Conservation (phyloP, 192 early-diverging fungal species). For the Backusella circina region DNA sequence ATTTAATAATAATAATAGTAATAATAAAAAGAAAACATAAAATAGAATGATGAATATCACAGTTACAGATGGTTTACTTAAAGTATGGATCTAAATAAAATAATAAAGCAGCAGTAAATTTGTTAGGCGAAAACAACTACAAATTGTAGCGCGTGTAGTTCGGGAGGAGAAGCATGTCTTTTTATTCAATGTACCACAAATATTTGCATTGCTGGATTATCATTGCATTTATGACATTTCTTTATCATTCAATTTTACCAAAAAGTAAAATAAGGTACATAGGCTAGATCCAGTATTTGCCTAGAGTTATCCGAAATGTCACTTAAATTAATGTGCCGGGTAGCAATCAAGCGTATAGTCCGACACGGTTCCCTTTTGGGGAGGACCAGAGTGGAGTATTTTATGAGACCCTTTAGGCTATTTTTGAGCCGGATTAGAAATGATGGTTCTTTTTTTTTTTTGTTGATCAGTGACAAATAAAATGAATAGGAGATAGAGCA, state of each 20-base stretch:
- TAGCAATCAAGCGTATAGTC: not conserved
- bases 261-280: not conserved
- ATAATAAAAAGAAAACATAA: not conserved
- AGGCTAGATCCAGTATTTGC: not conserved
- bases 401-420: not conserved
- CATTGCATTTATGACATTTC: not conserved
- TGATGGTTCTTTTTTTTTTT: not conserved
- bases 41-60: not conserved
- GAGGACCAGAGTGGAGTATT: not conserved
- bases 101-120: not conserved
- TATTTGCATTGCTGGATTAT: not conserved
- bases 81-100: not conserved
- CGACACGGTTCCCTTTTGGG: not conserved
- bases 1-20: not conserved
- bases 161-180: not conserved
- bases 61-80: not conserved
- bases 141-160: not conserved
- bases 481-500: not conserved
- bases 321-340: not conserved
- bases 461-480: not conserved
- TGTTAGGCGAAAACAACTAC: not conserved
- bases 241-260: not conserved
- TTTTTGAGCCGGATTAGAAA: not conserved
- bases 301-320: not conserved
- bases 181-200: not conserved